phyloP scores from a whole-genome alignment of 164 flowering plant genomes.

The Taxillus chinensis region DNA sequence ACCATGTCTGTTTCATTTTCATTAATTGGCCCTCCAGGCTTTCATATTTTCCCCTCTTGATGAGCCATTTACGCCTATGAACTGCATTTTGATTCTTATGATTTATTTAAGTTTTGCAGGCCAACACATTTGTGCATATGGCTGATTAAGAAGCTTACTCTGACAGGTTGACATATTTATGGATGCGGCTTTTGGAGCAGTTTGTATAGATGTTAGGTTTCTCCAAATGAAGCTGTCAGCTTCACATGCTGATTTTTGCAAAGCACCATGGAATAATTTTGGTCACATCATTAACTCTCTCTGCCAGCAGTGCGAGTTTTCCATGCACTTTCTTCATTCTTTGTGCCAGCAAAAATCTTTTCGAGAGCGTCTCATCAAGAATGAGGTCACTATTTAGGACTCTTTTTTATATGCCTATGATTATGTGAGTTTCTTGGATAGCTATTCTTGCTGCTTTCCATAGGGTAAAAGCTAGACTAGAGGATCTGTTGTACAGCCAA shows the following conservation, averaged over 20 bases:
- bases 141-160: constrained; percentile 15
- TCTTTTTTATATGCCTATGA: constrained; percentile 1
- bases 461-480: background rate
- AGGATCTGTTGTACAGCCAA: too few relatives aligned
- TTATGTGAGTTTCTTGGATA: background rate
- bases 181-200: constrained; percentile 75
- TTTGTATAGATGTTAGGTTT: constrained; percentile 37
- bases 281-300: constrained; percentile 39
- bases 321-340: constrained; percentile 74
- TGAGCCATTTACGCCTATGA: too few relatives aligned
- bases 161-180: constrained; percentile 80
- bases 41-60: too few relatives aligned
- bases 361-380: constrained; percentile 70
- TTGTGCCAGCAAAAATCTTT: constrained; percentile 75
- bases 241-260: constrained; percentile 18
- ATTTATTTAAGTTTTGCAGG: background rate
- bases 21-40: too few relatives aligned
- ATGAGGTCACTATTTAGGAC: constrained; percentile 47
- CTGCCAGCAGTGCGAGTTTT: constrained; percentile 88
- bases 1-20: too few relatives aligned
- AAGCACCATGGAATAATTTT: constrained; percentile 20
- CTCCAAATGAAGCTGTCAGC: constrained; percentile 47
- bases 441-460: background rate
- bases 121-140: background rate
- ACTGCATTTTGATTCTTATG: background rate